Percentiles rank a stretch among this genome's conserved stretches.
Evolutionary conservation across 495 filamentous ascomycete species (phyloP).

Genomic region (Aspergillus asperescens): DNA sequence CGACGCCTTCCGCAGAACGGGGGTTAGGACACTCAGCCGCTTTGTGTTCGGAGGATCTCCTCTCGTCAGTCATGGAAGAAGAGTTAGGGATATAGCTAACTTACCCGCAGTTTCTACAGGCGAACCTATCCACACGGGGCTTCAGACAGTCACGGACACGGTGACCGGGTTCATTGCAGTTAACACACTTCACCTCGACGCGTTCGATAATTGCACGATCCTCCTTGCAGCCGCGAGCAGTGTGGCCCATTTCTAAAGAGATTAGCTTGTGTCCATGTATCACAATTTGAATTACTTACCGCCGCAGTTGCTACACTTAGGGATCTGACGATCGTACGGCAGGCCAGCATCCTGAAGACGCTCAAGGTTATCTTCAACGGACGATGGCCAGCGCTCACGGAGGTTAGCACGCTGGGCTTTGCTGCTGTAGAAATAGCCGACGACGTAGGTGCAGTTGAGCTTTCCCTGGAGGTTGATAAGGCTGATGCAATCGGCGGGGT

Average conservation of each 20-base stretch:
- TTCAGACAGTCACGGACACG: slow-evolving; percentile 63
- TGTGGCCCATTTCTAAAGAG: slow-evolving; percentile 64
- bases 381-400: slow-evolving; percentile 58
- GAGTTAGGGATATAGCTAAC: slow-evolving; percentile 15
- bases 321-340: slow-evolving; percentile 57
- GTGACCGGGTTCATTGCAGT: slow-evolving; percentile 73
- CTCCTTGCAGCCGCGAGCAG: slow-evolving; percentile 61
- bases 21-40: slow-evolving; percentile 64
- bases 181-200: slow-evolving; percentile 61
- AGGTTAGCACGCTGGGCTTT: slow-evolving; percentile 60
- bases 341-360: slow-evolving; percentile 71
- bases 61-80: slow-evolving; percentile 8
- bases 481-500: slow-evolving; percentile 55
- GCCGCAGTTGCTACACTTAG: slow-evolving; percentile 65
- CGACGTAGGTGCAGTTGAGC: slow-evolving; percentile 64
- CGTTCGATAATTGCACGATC: slow-evolving; percentile 43
- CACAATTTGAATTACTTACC: slow-evolving; percentile 32
- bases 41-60: slow-evolving; percentile 52
- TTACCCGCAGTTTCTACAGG: slow-evolving; percentile 81
- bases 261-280: slow-evolving; percentile 11
- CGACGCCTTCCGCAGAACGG: slow-evolving; percentile 63
- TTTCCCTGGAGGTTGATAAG: slow-evolving; percentile 83
- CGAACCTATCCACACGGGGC: slow-evolving; percentile 50
- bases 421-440: slow-evolving; percentile 59
- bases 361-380: slow-evolving; percentile 62